A percentile compares a stretch with the other conserved stretches of the same genome.
Evolutionary conservation across 768 basidiomycete species (phyloP).

Genomic region (Stropharia rugosoannulata): DNA sequence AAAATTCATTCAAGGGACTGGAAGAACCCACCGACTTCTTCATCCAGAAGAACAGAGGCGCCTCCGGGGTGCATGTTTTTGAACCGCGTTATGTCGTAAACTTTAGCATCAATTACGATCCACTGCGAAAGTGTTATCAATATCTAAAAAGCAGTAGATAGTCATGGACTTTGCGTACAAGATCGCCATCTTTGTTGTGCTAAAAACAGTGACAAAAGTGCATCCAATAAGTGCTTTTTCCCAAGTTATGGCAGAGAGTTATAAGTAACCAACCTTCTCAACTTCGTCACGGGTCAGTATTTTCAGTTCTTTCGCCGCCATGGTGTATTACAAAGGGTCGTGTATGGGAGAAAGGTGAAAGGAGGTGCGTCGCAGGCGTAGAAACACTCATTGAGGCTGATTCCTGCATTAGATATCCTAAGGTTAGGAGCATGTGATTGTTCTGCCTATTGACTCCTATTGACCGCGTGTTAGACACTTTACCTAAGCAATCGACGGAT

Average conservation of each 20-base stretch:
- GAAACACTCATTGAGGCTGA: no score
- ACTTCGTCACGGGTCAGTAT: constrained; percentile 40
- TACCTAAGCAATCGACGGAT: neutral
- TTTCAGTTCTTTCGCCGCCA: constrained; percentile 36
- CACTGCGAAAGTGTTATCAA: constrained; percentile 47
- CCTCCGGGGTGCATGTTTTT: constrained; percentile 88
- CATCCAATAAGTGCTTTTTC: neutral
- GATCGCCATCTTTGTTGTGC: constrained; percentile 77
- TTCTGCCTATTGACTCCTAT: neutral
- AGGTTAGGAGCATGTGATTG: constrained; percentile 3
- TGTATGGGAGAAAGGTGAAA: neutral
- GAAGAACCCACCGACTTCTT: constrained; percentile 63
- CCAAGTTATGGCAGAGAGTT: neutral
- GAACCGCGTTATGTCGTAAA: constrained; percentile 83
- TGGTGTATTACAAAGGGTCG: constrained; percentile 8
- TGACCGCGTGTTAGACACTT: neutral
- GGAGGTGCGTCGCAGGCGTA: neutral
- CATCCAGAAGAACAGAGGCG: constrained; percentile 68
- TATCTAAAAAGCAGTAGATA: neutral
- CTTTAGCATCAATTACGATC: constrained; percentile 84
- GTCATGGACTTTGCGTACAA: constrained; percentile 31
- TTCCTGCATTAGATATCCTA: neutral
- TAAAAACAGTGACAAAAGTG: constrained; percentile 23
- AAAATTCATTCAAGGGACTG: neutral
- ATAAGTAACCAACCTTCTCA: constrained; percentile 33